Evolutionary conservation across 495 filamentous ascomycete species (phyloP), one percentile per base, ranked within the genome.

Genomic region (Friedmanniomyces endolithicus): DNA sequence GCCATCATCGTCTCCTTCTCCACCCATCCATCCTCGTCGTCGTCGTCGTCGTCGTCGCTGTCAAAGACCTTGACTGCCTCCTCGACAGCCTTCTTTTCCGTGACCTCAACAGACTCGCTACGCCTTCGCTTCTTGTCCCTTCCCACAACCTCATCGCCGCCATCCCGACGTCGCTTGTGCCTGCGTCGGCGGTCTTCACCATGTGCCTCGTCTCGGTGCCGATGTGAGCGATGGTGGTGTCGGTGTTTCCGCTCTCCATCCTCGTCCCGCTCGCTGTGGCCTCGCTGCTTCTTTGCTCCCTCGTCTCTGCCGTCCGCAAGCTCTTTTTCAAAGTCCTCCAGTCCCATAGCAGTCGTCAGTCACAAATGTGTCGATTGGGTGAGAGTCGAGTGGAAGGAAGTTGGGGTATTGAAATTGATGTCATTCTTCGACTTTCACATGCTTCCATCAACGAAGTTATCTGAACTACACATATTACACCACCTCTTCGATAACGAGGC

Each of bases 161-260:
- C 47, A 52, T 74, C 63, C 14, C 72, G 71, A 47, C 71, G 74
- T 33, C 74, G 72, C 47, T 81, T 83, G 62, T 78, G 75, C 49
- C 75, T 68, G 57, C 77, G 77, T 22, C 70, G 64, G 47, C 54
- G 60, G 11, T 74, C 68, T 9, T 74, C 68, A 19, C 73, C 72
- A 11, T 65, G 64, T 14, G 61, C 57, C 40, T 51, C 44, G 19
- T 68, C 53, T 8, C 34, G 62, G 56, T 68, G 63, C 34, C 68
- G 58, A 7, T 73, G 72, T 0, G 75, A 76, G 60, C 71, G 70
- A 52, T 72, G 74, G 48, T 71, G 70, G 60, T 74, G 66, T 50
- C 69, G 68, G 55, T 67, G 71, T 34, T 63, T 53, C 20, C 58
- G 50, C 31, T 64, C 56, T 25, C 59, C 50, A 52, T 64, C 64